Percentiles rank a stretch among this genome's conserved stretches.
Conservation (phyloP, 192 early-diverging fungal genomes). For the Jimgerdemannia flammicorona region DNA sequence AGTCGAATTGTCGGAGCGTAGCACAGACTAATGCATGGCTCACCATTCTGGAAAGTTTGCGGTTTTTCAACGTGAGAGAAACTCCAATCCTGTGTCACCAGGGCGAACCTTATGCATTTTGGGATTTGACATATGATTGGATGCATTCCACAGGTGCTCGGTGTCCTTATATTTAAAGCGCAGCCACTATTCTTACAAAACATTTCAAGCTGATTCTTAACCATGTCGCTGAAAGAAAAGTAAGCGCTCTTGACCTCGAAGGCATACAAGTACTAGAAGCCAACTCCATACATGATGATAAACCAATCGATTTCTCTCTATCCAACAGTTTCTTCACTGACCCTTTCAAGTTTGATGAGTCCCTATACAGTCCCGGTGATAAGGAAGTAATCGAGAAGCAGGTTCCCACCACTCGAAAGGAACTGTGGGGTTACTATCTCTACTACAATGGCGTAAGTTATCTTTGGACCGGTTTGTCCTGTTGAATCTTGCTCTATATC, state of each 20-base stretch:
- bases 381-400: constrained; percentile 9
- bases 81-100: no score
- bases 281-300: neutral
- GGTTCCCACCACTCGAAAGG: constrained; percentile 21
- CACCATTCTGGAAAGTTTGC: no score
- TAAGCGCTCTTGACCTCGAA: neutral
- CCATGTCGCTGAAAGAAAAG: neutral
- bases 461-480: neutral
- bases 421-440: constrained; percentile 30
- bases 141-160: no score
- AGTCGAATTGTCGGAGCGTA: no score
- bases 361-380: constrained; percentile 12
- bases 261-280: neutral
- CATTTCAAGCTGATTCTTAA: neutral
- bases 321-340: constrained; percentile 3
- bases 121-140: no score
- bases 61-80: no score
- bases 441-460: constrained; percentile 33
- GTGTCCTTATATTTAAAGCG: no score
- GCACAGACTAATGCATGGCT: no score
- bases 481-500: neutral
- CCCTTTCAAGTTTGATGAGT: constrained; percentile 25
- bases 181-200: no score
- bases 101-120: no score
- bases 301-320: neutral